Evolutionary conservation across 2,329 filamentous ascomycete genomes (phyloP), one percentile per base, ranked within the genome.

Genomic region (Fusarium abutilonis): DNA sequence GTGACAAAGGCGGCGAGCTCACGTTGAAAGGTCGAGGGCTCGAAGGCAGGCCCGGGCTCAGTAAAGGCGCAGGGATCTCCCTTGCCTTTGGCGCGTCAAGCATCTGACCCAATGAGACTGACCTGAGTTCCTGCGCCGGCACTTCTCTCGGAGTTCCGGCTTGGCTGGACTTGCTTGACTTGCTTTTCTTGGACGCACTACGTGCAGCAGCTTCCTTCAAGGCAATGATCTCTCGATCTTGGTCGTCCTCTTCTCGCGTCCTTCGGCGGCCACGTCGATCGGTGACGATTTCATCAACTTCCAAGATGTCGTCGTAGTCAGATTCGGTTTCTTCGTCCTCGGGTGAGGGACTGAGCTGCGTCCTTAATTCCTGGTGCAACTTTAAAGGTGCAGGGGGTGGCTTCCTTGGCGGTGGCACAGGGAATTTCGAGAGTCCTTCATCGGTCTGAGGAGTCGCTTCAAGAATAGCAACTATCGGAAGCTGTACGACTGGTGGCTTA

Each of bases 221-320:
- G 1, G 84, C 86, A n/a, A 88, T 75, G 13, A 86, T 80, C 72
- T 94, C 91, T 43, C 93, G 86, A 51, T 92, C 85, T 51, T 83
- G 83, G 66, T 97, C 92, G 70, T 97, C 93, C 60, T 97, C 92
- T 73, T 94, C 92, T 48, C 93, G 85, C 3, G 93, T 97, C 75
- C 90, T 92, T 67, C 92, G 84, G 56, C 93, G 86, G 9, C 93
- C 94, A 60, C 93, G 85, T 48, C 86, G 79, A 11, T 84, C 80
- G 32, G 83, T 77, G 0, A 83, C 79, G 45, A 88, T 79, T 62
- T 90, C 88, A 40, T 89, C 83, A 4, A 89, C 86, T 60, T 91
- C 89, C 11, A 92, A 76, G 32, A 90, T 83, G 62, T 93, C 90
- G 56, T 95, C 92, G 67, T 93, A 95, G 63, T 96, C 93, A 0